Base-by-base conservation (phyloP, 306 rosid species). In the Quercus aquifolioides region DNA sequence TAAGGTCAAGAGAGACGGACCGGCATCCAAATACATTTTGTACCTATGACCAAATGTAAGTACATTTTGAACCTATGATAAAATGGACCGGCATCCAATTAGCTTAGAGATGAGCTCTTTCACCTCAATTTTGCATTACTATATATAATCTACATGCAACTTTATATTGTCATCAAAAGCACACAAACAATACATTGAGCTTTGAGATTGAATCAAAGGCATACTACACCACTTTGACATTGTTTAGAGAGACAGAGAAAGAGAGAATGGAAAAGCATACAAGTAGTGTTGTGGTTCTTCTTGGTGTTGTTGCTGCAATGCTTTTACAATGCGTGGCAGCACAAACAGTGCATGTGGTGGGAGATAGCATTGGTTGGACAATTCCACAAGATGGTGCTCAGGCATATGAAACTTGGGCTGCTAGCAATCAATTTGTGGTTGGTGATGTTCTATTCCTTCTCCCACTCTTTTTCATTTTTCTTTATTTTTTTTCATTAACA, bases 351-450 rank as follows among this genome's bases (percentile, higher is more conserved):
- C 79, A 78, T 56, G 69, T 80, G 1, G 91, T 90, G 20, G 94
- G 91, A 82, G 84, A 46, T 0, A 1, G 3, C 41, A 2, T 13
- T 2, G 87, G 84, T 21, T 90, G 91, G 91, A 18, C 2, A 1
- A 15, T 69, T 46, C 91, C 89, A 4, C 6, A 4, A 11, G 6
- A 3, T 51, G 21, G 56, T 4, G 1, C 76, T 0, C 14, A 69
- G 20, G 63, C 54, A 1, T 90, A 90, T 55, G 9, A 26, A 43
- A 33, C n/a, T 23, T 87, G 91, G 94, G 81, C 87, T 59, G 14
- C 81, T 1, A 3, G 1, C 4, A 71, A 78, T 0, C 63, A 17
- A 9, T 87, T 90, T 14, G 5, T 3, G 0, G 76, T 74, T 51
- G 86, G 88, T 8, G 91, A 90, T 69, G n/a, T n/a, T 51, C 84